phyloP scores from a whole-genome alignment of 768 basidiomycete genomes.

The Chlorophyllum brunneum region DNA sequence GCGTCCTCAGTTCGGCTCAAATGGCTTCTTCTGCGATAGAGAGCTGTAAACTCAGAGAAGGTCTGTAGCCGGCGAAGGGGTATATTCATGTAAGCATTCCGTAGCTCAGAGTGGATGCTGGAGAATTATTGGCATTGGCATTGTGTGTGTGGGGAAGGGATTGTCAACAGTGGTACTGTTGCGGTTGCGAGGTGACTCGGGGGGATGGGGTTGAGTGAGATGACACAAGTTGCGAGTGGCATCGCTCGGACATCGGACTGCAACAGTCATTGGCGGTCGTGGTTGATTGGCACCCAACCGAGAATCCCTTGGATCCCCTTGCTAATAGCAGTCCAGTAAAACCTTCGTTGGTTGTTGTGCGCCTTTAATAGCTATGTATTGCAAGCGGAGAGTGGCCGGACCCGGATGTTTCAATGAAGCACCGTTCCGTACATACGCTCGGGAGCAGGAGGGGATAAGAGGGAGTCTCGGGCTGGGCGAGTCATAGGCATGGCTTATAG shows the following conservation, averaged over 20 bases:
- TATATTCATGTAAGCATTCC: slow-evolving; percentile 1
- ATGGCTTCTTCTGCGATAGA: background rate
- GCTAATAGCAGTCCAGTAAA: background rate
- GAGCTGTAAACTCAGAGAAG: background rate
- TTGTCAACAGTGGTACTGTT: too few species aligned
- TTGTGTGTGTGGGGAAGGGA: too few species aligned
- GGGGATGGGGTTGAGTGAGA: too few species aligned
- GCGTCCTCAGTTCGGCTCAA: slow-evolving; percentile 7
- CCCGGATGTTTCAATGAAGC: background rate
- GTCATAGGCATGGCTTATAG: background rate
- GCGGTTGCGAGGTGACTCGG: too few species aligned
- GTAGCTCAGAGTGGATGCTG: background rate
- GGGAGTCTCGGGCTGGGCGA: background rate
- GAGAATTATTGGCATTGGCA: background rate
- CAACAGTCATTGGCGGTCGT: background rate
- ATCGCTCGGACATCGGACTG: slow-evolving; percentile 8
- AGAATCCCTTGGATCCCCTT: slow-evolving; percentile 3
- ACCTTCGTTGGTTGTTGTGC: too few species aligned
- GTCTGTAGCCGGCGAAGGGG: background rate
- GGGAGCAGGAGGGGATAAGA: background rate
- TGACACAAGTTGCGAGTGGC: slow-evolving; percentile 5
- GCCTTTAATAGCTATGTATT: background rate
- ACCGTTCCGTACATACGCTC: background rate
- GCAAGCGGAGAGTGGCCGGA: background rate
- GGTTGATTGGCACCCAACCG: background rate